Evolutionary conservation across 116 monocot genomes (phyloP).

Genomic region (Papilionanthe hybrid): DNA sequence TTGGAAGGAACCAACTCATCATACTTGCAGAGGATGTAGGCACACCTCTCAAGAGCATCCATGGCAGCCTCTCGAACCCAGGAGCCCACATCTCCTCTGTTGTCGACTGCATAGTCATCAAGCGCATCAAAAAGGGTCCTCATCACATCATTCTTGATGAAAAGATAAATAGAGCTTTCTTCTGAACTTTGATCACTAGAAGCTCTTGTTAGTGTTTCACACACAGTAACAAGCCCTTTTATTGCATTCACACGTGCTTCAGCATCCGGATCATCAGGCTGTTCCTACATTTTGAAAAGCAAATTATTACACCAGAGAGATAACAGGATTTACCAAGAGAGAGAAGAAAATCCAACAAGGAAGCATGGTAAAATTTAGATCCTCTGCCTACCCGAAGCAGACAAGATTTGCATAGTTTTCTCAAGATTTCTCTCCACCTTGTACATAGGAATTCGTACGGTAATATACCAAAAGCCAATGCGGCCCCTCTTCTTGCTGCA

Average conservation of each 20-base stretch:
- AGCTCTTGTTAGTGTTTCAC: constrained; percentile 66
- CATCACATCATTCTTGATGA: constrained; percentile 71
- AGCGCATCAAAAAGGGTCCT: constrained; percentile 67
- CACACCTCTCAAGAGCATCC: constrained; percentile 73
- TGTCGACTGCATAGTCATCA: constrained; percentile 92
- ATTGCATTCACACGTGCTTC: constrained; percentile 92
- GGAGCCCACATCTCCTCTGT: constrained; percentile 98
- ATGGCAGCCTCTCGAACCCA: constrained; percentile 98
- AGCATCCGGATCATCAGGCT: constrained; percentile 84
- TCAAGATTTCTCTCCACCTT: constrained; percentile 48
- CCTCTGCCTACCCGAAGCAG: constrained; percentile 52
- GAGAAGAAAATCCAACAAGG: not conserved
- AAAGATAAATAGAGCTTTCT: constrained; percentile 34
- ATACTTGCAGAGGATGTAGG: constrained; percentile 63
- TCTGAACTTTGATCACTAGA: constrained; percentile 21
- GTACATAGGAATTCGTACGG: constrained; percentile 55
- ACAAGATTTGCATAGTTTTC: constrained; percentile 65
- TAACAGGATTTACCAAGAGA: constrained; percentile 3
- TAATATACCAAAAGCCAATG: constrained; percentile 81
- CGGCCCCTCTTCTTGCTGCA: constrained; percentile 93
- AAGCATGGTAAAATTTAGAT: not conserved
- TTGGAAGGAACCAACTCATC: constrained; percentile 23
- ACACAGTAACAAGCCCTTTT: constrained; percentile 62
- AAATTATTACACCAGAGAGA: constrained; percentile 8
- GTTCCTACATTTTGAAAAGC: constrained; percentile 40